These are phyloP conservation scores for Nicotiana knightiana DNA, from an alignment of 257 asterid species.

Conservation along the genomic window DNA sequence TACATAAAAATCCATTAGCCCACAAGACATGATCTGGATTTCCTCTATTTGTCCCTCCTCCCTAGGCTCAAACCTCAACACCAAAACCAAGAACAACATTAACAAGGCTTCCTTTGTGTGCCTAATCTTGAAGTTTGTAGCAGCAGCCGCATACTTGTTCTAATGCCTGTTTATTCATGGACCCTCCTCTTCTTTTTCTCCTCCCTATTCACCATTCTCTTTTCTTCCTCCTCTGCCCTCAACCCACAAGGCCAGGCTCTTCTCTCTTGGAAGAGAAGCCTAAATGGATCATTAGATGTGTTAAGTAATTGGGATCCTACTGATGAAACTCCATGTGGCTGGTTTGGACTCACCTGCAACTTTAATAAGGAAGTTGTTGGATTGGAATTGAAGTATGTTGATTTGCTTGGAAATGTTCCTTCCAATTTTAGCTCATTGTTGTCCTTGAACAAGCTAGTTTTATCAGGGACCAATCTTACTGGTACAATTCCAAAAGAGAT, in stretches of 20 bases:
- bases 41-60: constrained; percentile 29
- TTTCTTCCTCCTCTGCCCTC: constrained; percentile 24
- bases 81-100: constrained; percentile 7
- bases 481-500: constrained; percentile 48
- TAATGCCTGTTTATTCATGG: constrained; percentile 32
- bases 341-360: constrained; percentile 51
- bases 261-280: constrained; percentile 47
- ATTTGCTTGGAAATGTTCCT: constrained; percentile 49
- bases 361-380: constrained; percentile 42
- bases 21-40: constrained; percentile 32
- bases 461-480: constrained; percentile 54
- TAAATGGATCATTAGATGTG: constrained; percentile 44
- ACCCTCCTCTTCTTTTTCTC: constrained; percentile 13
- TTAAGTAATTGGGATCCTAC: constrained; percentile 50
- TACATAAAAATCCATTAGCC: constrained; percentile 19
- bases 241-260: constrained; percentile 55
- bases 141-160: constrained; percentile 5
- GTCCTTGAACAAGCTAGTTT: constrained; percentile 36
- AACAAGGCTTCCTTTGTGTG: constrained; percentile 17
- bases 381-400: constrained; percentile 46
- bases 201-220: not conserved
- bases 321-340: constrained; percentile 39
- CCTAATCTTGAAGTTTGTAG: constrained; percentile 41
- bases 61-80: constrained; percentile 41
- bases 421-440: constrained; percentile 35